phyloP scores from a whole-genome alignment of 1,284 basidiomycete genomes.

The Trichosporon asahii region DNA sequence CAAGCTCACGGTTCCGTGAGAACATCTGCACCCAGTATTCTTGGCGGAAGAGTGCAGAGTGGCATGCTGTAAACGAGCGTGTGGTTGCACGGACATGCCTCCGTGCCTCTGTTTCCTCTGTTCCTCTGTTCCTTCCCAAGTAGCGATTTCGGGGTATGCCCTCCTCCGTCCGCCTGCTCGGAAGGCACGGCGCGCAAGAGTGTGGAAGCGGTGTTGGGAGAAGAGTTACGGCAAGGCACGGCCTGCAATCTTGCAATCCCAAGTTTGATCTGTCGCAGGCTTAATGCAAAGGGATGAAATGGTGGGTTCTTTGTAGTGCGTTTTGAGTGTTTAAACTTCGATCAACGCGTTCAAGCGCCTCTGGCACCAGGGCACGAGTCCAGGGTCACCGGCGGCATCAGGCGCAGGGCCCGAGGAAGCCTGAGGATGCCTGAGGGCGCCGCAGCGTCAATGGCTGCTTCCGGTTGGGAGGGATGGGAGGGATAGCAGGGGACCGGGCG shows the following conservation, averaged over 20 bases:
- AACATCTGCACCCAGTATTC: too few relatives aligned
- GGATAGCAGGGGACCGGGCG: background rate
- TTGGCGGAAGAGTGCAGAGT: too few relatives aligned
- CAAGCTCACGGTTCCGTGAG: background rate
- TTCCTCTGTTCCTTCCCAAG: background rate
- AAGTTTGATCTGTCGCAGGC: too few relatives aligned
- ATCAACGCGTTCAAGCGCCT: background rate
- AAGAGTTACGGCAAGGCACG: background rate
- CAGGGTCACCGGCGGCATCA: background rate
- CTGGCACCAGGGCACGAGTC: background rate
- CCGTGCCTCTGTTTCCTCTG: background rate
- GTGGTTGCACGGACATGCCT: background rate
- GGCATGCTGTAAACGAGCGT: too few relatives aligned
- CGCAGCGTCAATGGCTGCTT: background rate
- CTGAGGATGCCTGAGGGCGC: too few relatives aligned
- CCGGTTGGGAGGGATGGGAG: background rate
- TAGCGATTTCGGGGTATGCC: background rate
- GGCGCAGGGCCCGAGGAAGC: background rate
- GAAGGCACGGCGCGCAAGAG: background rate
- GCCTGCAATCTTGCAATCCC: too few relatives aligned
- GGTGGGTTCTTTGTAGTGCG: background rate
- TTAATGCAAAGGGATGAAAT: background rate
- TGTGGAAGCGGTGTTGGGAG: background rate
- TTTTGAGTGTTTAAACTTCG: slow-evolving; percentile 4
- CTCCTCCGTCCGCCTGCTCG: background rate